Base-by-base conservation (phyloP, 495 filamentous ascomycete species). In the Talaromyces trachyspermus region DNA sequence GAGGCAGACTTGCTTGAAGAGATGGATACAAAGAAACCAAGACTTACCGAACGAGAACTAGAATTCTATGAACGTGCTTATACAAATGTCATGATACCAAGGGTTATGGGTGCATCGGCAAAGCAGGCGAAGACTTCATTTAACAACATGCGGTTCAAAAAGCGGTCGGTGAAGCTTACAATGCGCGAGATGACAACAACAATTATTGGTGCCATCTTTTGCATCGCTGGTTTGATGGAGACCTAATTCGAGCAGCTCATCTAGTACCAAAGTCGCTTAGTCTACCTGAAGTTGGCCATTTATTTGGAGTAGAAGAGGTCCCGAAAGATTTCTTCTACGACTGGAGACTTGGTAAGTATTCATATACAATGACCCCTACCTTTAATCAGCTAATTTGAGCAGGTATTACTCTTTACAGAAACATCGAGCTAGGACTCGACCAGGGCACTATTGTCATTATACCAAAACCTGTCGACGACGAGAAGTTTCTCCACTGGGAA, bases 1-100 rank as follows among this genome's bases (percentile, higher is more conserved):
- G 18, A 14, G 36, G 36, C 12, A 7, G 36, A 39, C 15, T 7
- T 20, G 29, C 15, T 27, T 43, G 51, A 54, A 14, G 41, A 54
- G 42, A 12, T 49, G 2, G 22, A 17, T n/a, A 17, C 15, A 1
- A 49, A 53, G 25, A 18, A 39, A 8, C 7, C 47, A 46, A 24
- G 47, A 43, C 17, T n/a, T 15, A n/a, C n/a, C n/a, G n/a, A n/a
- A n/a, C n/a, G n/a, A n/a, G n/a, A n/a, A n/a, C n/a, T n/a, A n/a
- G n/a, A n/a, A n/a, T n/a, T n/a, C n/a, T n/a, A n/a, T 15, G 14
- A 39, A 15, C 6, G 7, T 7, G 36, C 36, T 20, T 39, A 39
- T 15, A 15, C 36, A 39, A 39, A 39, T 20, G 6, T 14, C 18
- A 39, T 20, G 6, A 14, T 39, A 15, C 36, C 36, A 7, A 6